These are phyloP conservation scores for Pseudocercospora fijiensis DNA, from an alignment of 2,329 filamentous ascomycete genomes.

Conservation along the genomic window DNA sequence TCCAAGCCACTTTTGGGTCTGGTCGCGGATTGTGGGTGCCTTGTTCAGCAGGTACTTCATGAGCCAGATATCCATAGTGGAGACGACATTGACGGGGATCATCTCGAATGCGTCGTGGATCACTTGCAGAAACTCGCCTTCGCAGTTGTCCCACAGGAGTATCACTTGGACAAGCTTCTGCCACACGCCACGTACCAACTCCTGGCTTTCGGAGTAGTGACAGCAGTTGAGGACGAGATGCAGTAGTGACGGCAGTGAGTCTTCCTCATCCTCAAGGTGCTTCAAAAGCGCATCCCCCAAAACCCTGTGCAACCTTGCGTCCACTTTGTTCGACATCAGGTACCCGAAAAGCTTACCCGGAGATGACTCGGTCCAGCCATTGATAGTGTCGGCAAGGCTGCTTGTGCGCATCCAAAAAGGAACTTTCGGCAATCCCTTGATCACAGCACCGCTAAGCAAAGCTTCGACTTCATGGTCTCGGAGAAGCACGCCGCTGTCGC, in stretches of 20 bases:
- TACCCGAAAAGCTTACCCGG: slow-evolving; percentile 27
- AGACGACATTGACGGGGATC: slow-evolving; percentile 14
- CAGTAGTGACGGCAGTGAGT: slow-evolving; percentile 23
- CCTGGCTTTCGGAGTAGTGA: background rate
- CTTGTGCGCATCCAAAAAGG: slow-evolving; percentile 12
- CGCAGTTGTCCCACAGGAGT: slow-evolving; percentile 20
- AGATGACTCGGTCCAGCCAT: slow-evolving; percentile 20
- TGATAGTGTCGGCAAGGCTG: slow-evolving; percentile 7
- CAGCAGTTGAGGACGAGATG: slow-evolving; percentile 26
- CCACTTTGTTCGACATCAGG: slow-evolving; percentile 9
- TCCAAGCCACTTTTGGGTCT: slow-evolving; percentile 10
- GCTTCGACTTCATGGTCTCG: slow-evolving; percentile 5
- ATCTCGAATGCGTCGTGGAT: slow-evolving; percentile 16
- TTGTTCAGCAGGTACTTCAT: slow-evolving; percentile 15
- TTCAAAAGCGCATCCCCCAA: slow-evolving; percentile 13
- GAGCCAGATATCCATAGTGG: slow-evolving; percentile 17
- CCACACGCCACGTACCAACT: slow-evolving; percentile 6
- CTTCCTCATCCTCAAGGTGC: slow-evolving; percentile 26
- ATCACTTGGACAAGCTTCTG: slow-evolving; percentile 14
- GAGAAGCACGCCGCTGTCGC: slow-evolving; percentile 11
- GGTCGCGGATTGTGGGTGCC: slow-evolving; percentile 6
- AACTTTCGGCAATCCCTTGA: background rate
- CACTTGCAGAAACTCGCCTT: slow-evolving; percentile 21
- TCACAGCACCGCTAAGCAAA: background rate
- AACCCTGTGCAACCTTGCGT: background rate